Conservation (phyloP, 495 filamentous ascomycete genomes). For the Xylaria palmicola region DNA sequence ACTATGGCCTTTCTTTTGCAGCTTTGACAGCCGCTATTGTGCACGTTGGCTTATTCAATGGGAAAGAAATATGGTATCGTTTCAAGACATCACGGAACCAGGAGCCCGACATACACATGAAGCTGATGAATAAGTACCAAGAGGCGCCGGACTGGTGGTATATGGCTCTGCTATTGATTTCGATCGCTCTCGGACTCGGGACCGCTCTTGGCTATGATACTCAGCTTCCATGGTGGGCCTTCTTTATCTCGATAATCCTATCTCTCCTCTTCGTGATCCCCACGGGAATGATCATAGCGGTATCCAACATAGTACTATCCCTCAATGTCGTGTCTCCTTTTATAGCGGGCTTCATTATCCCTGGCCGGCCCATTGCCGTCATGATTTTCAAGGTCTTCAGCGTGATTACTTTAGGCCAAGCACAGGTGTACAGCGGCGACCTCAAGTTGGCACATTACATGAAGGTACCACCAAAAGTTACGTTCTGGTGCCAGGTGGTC, state of each 20-base stretch:
- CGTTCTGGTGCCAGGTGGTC: slow-evolving; percentile 58
- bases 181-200: slow-evolving; percentile 53
- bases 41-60: slow-evolving; percentile 56
- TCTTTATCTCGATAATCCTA: slow-evolving; percentile 52
- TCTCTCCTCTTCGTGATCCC: slow-evolving; percentile 52
- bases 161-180: slow-evolving; percentile 42
- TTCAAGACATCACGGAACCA: slow-evolving; percentile 49
- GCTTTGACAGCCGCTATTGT: slow-evolving; percentile 55
- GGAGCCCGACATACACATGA: slow-evolving; percentile 61
- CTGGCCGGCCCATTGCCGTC: slow-evolving; percentile 59
- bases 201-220: slow-evolving; percentile 54
- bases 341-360: slow-evolving; percentile 63
- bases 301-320: slow-evolving; percentile 54
- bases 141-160: slow-evolving; percentile 68
- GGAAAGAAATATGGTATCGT: slow-evolving; percentile 53
- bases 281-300: slow-evolving; percentile 53
- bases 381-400: slow-evolving; percentile 67
- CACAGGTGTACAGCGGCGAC: slow-evolving; percentile 50
- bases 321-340: slow-evolving; percentile 64
- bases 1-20: slow-evolving; percentile 61
- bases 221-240: slow-evolving; percentile 43
- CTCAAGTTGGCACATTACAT: slow-evolving; percentile 64
- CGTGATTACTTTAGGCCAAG: slow-evolving; percentile 58
- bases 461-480: slow-evolving; percentile 62
- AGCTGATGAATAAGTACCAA: slow-evolving; percentile 59